These are phyloP conservation scores for Lanzia echinophila DNA, from an alignment of 2,329 filamentous ascomycete genomes.

Conservation along the genomic window DNA sequence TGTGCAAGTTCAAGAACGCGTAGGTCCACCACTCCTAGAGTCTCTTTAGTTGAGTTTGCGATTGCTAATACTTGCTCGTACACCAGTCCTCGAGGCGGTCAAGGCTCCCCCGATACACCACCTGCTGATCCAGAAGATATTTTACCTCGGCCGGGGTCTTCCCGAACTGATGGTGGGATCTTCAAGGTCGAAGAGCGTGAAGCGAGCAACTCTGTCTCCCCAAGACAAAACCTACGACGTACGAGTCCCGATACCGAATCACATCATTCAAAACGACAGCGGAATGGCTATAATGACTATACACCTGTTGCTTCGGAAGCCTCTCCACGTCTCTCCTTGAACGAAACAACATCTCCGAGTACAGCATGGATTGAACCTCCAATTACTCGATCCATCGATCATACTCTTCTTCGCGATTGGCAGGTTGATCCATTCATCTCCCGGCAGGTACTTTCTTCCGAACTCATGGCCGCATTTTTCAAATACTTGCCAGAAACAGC, in stretches of 20 bases:
- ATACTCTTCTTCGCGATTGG: conserved; percentile 21
- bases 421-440: conserved; percentile 44
- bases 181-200: conserved; percentile 26
- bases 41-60: not conserved
- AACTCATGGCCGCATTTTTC: conserved; percentile 51
- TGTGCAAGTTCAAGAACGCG: conserved; percentile 82
- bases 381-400: conserved; percentile 11
- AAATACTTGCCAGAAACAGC: conserved; percentile 46
- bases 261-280: conserved; percentile 27
- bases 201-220: conserved; percentile 24
- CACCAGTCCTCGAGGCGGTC: conserved; percentile 30
- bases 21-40: conserved; percentile 42
- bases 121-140: conserved; percentile 29
- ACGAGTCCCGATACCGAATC: conserved; percentile 25
- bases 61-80: conserved; percentile 32
- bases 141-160: conserved; percentile 23
- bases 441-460: conserved; percentile 42
- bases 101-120: conserved; percentile 30
- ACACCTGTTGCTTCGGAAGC: conserved; percentile 28
- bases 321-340: conserved; percentile 22
- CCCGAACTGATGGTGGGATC: conserved; percentile 25
- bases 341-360: conserved; percentile 19
- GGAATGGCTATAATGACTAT: conserved; percentile 27
- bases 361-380: conserved; percentile 19
- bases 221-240: conserved; percentile 20